Evolutionary conservation across 345 rosid species (phyloP).

Genomic region (Camelina laxa): DNA sequence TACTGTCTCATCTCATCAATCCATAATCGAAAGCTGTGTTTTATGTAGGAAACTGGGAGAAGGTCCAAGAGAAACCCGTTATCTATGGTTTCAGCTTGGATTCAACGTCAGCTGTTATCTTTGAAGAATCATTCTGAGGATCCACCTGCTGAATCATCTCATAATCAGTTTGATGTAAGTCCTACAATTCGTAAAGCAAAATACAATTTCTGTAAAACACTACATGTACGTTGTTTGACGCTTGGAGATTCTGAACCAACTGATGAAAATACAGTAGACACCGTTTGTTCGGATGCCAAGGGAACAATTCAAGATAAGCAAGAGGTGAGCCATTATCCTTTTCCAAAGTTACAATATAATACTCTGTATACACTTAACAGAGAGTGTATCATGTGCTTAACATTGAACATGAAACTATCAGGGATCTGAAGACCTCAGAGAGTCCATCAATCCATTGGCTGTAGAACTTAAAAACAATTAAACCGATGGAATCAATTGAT

Average conservation of each 20-base stretch:
- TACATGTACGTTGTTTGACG: constrained; percentile 12
- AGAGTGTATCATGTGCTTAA: constrained; percentile 15
- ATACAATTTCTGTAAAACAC: background rate
- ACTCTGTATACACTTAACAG: constrained; percentile 4
- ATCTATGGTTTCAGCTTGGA: too few relatives aligned
- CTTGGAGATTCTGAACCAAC: constrained; percentile 10
- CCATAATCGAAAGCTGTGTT: too few relatives aligned
- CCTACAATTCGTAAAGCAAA: constrained; percentile 19
- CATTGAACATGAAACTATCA: constrained; percentile 38
- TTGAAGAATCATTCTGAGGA: constrained; percentile 28
- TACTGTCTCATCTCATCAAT: too few relatives aligned
- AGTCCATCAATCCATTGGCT: constrained; percentile 22
- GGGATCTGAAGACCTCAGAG: constrained; percentile 31
- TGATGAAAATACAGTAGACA: constrained; percentile 14
- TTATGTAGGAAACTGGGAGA: too few relatives aligned
- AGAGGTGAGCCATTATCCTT: constrained; percentile 22
- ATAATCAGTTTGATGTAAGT: constrained; percentile 31
- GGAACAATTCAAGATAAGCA: constrained; percentile 23
- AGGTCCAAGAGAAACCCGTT: too few relatives aligned
- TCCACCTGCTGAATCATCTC: constrained; percentile 29
- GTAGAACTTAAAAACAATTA: constrained; percentile 18
- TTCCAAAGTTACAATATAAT: constrained; percentile 9
- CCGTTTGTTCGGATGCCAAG: background rate
- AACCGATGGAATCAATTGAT: constrained; percentile 14
- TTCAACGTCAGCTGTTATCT: too few relatives aligned